These are phyloP conservation scores for Borealophlyctis nickersoniae DNA, from an alignment of 192 early-diverging fungal species.

Conservation along the genomic window DNA sequence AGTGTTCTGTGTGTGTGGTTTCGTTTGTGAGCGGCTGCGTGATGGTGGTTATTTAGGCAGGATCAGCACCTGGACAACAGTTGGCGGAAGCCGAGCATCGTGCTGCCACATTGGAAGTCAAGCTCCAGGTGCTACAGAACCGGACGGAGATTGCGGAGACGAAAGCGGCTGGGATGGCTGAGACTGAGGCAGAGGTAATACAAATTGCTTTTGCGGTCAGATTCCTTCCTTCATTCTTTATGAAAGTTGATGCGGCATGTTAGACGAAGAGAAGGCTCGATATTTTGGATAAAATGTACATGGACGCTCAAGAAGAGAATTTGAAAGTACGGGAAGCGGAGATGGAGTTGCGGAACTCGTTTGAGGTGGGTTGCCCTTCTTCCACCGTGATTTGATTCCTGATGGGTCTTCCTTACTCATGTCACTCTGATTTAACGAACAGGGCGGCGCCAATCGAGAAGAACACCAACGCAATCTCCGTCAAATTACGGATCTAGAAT, in stretches of 20 bases:
- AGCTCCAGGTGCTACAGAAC: conserved; percentile 37
- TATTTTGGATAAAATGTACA: conserved; percentile 35
- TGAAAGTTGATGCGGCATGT: no score
- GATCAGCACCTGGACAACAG: neutral
- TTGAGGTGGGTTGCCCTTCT: conserved; percentile 20
- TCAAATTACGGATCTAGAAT: conserved; percentile 28
- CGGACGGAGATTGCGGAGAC: conserved; percentile 41
- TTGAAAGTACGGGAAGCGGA: conserved; percentile 31
- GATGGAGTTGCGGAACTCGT: conserved; percentile 26
- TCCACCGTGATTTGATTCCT: no score
- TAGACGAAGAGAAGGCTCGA: conserved; percentile 26
- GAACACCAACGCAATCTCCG: conserved; percentile 22
- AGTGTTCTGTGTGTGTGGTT: no score
- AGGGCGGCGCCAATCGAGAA: conserved; percentile 31
- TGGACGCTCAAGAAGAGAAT: conserved; percentile 38
- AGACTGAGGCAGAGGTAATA: conserved; percentile 24
- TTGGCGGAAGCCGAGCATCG: conserved; percentile 10
- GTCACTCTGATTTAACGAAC: no score
- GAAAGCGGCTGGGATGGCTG: conserved; percentile 25
- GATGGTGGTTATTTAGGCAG: neutral
- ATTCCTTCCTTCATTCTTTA: neutral
- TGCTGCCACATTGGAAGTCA: conserved; percentile 26
- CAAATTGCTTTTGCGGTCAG: neutral
- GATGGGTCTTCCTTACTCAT: conserved; percentile 6
- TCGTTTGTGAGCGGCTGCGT: neutral